Evolutionary conservation across 441 rosid species (phyloP).

Genomic region (Breynia disticha): DNA sequence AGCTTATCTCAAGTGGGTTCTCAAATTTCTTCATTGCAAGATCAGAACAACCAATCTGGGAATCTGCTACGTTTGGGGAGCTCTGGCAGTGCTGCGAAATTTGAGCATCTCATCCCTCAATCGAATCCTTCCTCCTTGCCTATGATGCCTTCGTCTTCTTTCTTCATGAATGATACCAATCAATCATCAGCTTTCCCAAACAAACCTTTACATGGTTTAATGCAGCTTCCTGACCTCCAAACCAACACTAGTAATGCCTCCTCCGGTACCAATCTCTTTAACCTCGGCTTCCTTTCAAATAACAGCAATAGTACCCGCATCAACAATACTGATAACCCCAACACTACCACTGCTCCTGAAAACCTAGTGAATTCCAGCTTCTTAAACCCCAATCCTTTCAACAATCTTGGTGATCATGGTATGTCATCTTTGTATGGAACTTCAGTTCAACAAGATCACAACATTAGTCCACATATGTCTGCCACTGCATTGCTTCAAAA

Average conservation of each 20-base stretch:
- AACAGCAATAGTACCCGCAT: slow-evolving; percentile 13
- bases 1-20: slow-evolving; percentile 34
- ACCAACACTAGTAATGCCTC: slow-evolving; percentile 14
- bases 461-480: slow-evolving; percentile 42
- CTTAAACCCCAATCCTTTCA: slow-evolving; percentile 25
- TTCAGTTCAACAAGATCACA: slow-evolving; percentile 27
- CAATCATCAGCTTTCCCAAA: slow-evolving; percentile 19
- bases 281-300: slow-evolving; percentile 33
- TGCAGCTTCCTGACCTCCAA: slow-evolving; percentile 47
- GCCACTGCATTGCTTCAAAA: slow-evolving; percentile 83
- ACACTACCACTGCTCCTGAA: slow-evolving; percentile 8
- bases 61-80: slow-evolving; percentile 30
- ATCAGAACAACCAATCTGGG: slow-evolving; percentile 22
- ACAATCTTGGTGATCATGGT: slow-evolving; percentile 23
- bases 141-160: slow-evolving; percentile 19
- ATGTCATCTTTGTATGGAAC: slow-evolving; percentile 25
- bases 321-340: slow-evolving; percentile 16
- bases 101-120: slow-evolving; percentile 36
- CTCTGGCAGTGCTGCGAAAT: slow-evolving; percentile 19
- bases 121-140: slow-evolving; percentile 22
- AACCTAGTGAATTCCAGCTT: slow-evolving; percentile 25
- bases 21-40: slow-evolving; percentile 31
- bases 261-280: slow-evolving; percentile 31
- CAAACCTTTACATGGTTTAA: slow-evolving; percentile 32
- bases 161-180: slow-evolving; percentile 26